Evolutionary conservation across 1,139 yeast species (phyloP), one percentile per base, ranked within the genome.

Genomic region (Lodderomyces orthopsilosis): DNA sequence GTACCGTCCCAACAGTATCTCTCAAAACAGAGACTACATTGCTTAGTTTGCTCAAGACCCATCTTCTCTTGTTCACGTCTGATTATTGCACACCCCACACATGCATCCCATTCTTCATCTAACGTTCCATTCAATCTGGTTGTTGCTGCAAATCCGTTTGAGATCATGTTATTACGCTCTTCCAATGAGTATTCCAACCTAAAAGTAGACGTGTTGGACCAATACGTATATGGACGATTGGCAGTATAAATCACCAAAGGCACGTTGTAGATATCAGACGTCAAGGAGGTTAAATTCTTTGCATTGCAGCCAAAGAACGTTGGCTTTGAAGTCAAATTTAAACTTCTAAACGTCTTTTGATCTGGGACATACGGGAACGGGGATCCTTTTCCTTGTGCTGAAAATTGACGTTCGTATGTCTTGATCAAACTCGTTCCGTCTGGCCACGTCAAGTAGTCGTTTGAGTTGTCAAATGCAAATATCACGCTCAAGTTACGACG

Each of bases 231-330:
- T 36, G 89, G 86, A 48, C 85, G 65, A 63, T 90, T 89, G 40
- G 95, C 94, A 52, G 82, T 74, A 64, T 87, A 90, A 14, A 89
- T 82, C 44, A 90, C 71, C 50, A 90, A 68, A 0, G 96, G 96
- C 15, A 95, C 91, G 37, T 58, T 61, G 42, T 61, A 61, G n/a
- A 55, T 57, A 43, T 62, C 52, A 17, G 38, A 28, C 6, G 57
- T 48, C 44, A 83, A 64, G 33, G 66, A 62, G 4, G 93, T 79
- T 55, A 85, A 65, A 58, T 88, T 86, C 2, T 65, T 57, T 12
- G 87, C 77, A 58, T 86, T 79, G 66, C 97, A 90, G 37, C 96
- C 97, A 57, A 89, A 89, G 68, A 90, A 89, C 0, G 87, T 74
- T 44, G 96, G 95, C 53, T 64, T 77, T 7, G 81, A 67, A 8